Conservation (phyloP, 2,329 filamentous ascomycete species). For the Thermomyces lanuginosus region DNA sequence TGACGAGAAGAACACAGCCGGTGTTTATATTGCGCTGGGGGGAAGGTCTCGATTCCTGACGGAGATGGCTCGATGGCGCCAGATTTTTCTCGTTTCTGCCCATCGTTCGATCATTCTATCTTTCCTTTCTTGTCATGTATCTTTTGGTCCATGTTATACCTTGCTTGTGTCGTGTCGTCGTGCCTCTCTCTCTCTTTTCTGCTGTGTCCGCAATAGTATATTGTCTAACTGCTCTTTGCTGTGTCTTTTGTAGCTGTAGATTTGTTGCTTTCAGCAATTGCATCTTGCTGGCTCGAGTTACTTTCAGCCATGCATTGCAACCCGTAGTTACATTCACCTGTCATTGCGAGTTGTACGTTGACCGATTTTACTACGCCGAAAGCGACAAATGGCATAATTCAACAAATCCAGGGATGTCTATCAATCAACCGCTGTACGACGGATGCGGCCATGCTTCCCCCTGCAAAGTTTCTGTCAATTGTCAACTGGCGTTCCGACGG, state of each 20-base stretch:
- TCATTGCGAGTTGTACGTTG: no score
- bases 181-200: constrained; percentile 9
- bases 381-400: no score
- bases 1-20: constrained; percentile 11
- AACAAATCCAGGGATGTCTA: no score
- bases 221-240: background rate
- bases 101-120: constrained; percentile 14
- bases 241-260: constrained; percentile 1
- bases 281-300: no score
- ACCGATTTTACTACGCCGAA: no score
- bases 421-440: no score
- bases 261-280: no score
- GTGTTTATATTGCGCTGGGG: constrained; percentile 9
- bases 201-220: constrained; percentile 7
- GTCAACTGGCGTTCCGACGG: no score
- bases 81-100: constrained; percentile 9
- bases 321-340: no score
- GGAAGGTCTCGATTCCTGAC: constrained; percentile 11
- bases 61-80: constrained; percentile 10
- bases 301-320: no score
- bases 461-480: no score
- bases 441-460: no score
- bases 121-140: constrained; percentile 25
- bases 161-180: constrained; percentile 13
- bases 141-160: constrained; percentile 22